These are phyloP conservation scores for Athelia sp. DNA, from an alignment of 1,284 basidiomycete genomes.

Conservation along the genomic window DNA sequence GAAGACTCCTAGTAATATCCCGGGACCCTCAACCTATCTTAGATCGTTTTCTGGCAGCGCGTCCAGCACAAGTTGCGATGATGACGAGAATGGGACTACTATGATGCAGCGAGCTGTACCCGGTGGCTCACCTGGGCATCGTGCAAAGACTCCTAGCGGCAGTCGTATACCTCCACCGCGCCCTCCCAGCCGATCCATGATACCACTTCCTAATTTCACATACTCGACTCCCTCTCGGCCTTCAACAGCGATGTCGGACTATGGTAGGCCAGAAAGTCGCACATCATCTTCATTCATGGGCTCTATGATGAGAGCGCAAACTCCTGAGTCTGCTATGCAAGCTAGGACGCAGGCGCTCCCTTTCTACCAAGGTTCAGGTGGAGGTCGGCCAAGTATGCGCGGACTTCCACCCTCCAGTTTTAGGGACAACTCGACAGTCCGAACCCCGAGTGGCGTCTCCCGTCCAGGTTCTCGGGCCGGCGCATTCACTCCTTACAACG, in stretches of 20 bases:
- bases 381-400: slow-evolving; percentile 34
- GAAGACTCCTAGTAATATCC: slow-evolving; percentile 74
- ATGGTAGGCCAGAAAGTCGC: slow-evolving; percentile 49
- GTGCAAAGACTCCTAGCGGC: slow-evolving; percentile 26
- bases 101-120: slow-evolving; percentile 60
- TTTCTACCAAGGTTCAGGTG: slow-evolving; percentile 40
- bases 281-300: slow-evolving; percentile 38
- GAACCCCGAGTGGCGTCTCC: slow-evolving; percentile 42
- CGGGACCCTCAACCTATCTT: slow-evolving; percentile 46
- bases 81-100: slow-evolving; percentile 36
- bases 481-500: slow-evolving; percentile 52
- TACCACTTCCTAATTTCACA: slow-evolving; percentile 71
- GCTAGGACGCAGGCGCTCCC: slow-evolving; percentile 52
- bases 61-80: slow-evolving; percentile 42
- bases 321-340: slow-evolving; percentile 58
- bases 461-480: slow-evolving; percentile 63
- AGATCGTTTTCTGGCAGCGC: slow-evolving; percentile 43
- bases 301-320: slow-evolving; percentile 53
- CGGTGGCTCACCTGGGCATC: slow-evolving; percentile 47
- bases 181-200: slow-evolving; percentile 77
- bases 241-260: slow-evolving; percentile 64
- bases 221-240: slow-evolving; percentile 68
- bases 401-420: slow-evolving; percentile 70
- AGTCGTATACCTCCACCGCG: slow-evolving; percentile 49
- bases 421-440: slow-evolving; percentile 48